These are phyloP conservation scores for Durotheca rogersii DNA, from an alignment of 495 filamentous ascomycete species.

Conservation along the genomic window DNA sequence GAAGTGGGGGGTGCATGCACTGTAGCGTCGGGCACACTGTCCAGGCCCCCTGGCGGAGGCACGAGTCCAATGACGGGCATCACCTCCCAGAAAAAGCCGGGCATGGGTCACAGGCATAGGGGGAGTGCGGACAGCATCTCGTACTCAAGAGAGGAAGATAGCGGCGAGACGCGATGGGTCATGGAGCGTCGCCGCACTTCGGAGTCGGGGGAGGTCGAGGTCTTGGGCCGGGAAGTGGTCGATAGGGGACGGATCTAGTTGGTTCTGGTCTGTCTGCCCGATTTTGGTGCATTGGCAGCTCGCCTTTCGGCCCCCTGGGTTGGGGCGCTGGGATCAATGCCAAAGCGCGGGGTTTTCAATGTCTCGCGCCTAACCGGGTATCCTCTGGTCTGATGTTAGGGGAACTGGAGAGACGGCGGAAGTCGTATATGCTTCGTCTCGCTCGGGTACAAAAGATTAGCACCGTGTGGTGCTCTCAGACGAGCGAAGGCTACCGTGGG, in stretches of 20 bases:
- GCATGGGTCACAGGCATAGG: constrained; percentile 47
- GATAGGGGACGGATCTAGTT: constrained; percentile 30
- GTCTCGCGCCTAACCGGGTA: constrained; percentile 6
- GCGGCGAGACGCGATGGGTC: constrained; percentile 55
- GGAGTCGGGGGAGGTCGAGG: constrained; percentile 55
- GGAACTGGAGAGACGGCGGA: constrained; percentile 4
- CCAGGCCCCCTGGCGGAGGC: constrained; percentile 13
- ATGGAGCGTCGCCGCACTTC: constrained; percentile 55
- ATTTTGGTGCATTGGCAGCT: too few relatives aligned
- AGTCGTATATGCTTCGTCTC: constrained; percentile 16
- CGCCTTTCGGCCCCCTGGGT: too few relatives aligned
- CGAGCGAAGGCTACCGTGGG: neutral
- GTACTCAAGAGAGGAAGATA: constrained; percentile 53
- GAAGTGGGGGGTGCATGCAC: constrained; percentile 5
- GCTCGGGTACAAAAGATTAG: constrained; percentile 24
- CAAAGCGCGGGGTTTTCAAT: too few relatives aligned
- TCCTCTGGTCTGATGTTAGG: constrained; percentile 8
- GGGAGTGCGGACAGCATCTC: constrained; percentile 59
- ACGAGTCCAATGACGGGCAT: constrained; percentile 18
- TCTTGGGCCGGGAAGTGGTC: constrained; percentile 30
- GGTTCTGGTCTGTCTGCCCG: constrained; percentile 11
- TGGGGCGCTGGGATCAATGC: too few relatives aligned
- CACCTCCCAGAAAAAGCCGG: constrained; percentile 29
- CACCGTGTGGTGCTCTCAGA: constrained; percentile 8
- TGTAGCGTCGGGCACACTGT: constrained; percentile 13